Evolutionary conservation across 129 eudicot species (phyloP).

Genomic region (Flaveria bidentis): DNA sequence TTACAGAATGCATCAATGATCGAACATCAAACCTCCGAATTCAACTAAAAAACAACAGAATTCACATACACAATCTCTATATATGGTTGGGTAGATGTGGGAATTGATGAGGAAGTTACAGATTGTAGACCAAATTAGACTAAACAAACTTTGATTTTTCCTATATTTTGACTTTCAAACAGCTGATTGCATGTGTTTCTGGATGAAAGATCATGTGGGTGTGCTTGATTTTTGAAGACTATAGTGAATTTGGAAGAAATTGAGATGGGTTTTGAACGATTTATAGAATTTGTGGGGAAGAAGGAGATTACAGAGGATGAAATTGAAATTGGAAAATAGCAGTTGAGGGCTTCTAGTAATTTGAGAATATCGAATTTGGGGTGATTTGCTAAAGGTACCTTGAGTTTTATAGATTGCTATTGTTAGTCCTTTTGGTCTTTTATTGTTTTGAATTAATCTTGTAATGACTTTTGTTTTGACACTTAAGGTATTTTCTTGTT

Average conservation of each 20-base stretch:
- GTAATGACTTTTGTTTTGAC: too few relatives aligned
- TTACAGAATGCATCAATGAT: conserved; percentile 26
- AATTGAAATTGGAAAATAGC: conserved; percentile 13
- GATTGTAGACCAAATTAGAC: conserved; percentile 33
- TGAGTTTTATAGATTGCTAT: neutral
- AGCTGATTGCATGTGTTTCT: conserved; percentile 7
- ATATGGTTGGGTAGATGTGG: conserved; percentile 6
- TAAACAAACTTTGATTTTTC: conserved; percentile 18
- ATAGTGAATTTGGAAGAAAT: neutral
- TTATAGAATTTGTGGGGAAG: conserved; percentile 25
- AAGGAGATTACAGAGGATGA: conserved; percentile 18
- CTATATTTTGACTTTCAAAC: conserved; percentile 30
- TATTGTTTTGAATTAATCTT: neutral
- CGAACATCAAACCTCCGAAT: conserved; percentile 12
- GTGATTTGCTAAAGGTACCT: neutral
- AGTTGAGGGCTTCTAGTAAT: conserved; percentile 3
- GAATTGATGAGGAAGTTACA: conserved; percentile 14
- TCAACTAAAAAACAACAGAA: neutral
- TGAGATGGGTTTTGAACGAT: conserved; percentile 16
- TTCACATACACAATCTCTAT: neutral
- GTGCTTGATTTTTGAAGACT: neutral
- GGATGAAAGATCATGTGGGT: conserved; percentile 13
- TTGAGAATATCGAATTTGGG: conserved; percentile 9
- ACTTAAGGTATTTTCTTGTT: too few relatives aligned
- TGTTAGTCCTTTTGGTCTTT: conserved; percentile 10